Base-by-base conservation (phyloP, 495 filamentous ascomycete genomes). In the Lepidopterella palustris region DNA sequence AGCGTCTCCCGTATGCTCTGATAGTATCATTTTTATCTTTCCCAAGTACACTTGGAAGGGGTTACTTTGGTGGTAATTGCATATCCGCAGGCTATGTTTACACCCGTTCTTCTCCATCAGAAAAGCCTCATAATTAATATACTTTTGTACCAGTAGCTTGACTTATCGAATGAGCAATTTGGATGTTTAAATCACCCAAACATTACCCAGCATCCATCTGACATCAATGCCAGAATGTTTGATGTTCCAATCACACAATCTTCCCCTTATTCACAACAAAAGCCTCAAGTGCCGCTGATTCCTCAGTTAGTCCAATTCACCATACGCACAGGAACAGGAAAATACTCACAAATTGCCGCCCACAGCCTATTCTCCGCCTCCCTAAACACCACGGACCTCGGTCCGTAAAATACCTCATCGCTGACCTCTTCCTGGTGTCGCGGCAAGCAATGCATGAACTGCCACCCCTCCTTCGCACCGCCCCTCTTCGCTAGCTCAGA, bases 391-490 rank as follows among this genome's bases (percentile, higher is more conserved):
- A 98, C 74, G 28, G 85, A 91, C 63, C 86, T 80, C 0, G 77
- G 73, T 31, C 87, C 83, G 69, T 97, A 96, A 70, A 97, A 96
- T 1, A 98, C 92, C 66, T 89, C 91, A 71, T 98, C 92, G 55
- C 82, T 84, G 8, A 97, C 93, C 75, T 98, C 93, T 74, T 98
- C 92, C 0, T 80, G 82, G 65, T 98, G 91, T 53, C 93, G 81
- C n/a, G 93, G 93, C 53, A 98, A 73, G 70, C 93, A 98, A 79
- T 98, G 93, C 93, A 98, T 97, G 69, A 97, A 98, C 74, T 88
- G 90, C 93, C 93, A 98, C 59, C 80, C 78, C 29, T 86, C 79
- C 70, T 95, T 95, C 11, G 93, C 93, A 28, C 90, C 90, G 40
- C 92, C 93, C 45, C 84, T 79, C 74, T 85, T 78, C 1, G 90